Conservation (phyloP, 352 stramenopile genomes). For the Phytopythium boreale region DNA sequence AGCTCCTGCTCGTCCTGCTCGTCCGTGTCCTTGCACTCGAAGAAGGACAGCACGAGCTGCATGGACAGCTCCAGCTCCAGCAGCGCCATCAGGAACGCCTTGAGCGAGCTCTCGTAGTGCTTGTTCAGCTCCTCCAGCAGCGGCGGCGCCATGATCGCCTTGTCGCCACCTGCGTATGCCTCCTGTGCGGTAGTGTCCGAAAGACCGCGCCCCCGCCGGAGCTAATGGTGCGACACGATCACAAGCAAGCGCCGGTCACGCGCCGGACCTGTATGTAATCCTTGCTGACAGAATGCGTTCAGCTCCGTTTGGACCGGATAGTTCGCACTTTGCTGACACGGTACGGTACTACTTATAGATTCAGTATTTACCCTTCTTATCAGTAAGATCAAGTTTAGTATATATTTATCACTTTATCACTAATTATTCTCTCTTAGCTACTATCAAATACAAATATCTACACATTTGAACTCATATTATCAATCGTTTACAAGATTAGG, state of each 20-base stretch:
- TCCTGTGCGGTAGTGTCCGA: too few relatives aligned
- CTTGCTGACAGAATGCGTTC: not conserved
- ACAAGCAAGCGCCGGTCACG: not conserved
- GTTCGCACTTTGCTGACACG: not conserved
- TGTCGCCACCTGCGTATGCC: too few relatives aligned
- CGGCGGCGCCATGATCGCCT: not conserved
- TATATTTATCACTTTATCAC: not conserved
- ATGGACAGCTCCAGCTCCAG: constrained; percentile 75
- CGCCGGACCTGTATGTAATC: too few relatives aligned
- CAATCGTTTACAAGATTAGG: not conserved
- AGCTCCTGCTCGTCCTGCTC: constrained; percentile 66
- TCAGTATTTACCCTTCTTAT: not conserved
- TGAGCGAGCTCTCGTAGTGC: constrained; percentile 53
- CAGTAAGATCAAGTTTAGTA: not conserved
- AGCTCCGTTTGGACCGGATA: not conserved
- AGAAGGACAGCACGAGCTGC: constrained; percentile 67
- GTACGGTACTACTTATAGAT: not conserved
- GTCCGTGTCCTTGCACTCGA: constrained; percentile 48
- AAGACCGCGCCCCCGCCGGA: not conserved
- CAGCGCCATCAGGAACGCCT: constrained; percentile 50
- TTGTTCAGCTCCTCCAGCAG: constrained; percentile 21
- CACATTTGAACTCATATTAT: too few relatives aligned
- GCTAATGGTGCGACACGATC: too few relatives aligned
- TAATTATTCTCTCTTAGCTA: too few relatives aligned
- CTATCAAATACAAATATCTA: too few relatives aligned